Percentiles rank a stretch among this genome's conserved stretches.
phyloP scores from a whole-genome alignment of 2,329 filamentous ascomycete genomes.

The Nectriaceae sp. region DNA sequence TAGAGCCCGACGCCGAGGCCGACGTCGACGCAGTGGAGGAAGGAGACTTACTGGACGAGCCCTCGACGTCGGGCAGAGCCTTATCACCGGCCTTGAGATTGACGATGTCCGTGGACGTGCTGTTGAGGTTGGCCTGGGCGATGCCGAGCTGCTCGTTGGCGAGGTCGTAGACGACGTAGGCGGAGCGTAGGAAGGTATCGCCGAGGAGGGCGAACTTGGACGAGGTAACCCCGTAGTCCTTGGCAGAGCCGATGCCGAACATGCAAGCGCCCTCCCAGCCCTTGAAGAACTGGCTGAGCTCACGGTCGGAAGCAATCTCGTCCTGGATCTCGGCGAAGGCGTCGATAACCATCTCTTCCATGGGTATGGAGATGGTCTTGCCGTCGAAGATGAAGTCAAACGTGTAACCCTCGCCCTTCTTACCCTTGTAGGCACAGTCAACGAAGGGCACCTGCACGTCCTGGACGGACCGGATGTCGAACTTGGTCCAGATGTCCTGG shows the following conservation, averaged over 20 bases:
- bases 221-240: conserved; percentile 32
- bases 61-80: conserved; percentile 45
- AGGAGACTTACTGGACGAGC: conserved; percentile 39
- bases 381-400: conserved; percentile 56
- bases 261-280: conserved; percentile 50
- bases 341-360: conserved; percentile 56
- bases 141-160: conserved; percentile 51
- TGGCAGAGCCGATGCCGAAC: conserved; percentile 54
- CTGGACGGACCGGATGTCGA: conserved; percentile 49
- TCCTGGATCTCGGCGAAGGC: conserved; percentile 39
- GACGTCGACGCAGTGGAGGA: not conserved
- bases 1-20: conserved; percentile 6
- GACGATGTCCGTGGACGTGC: conserved; percentile 44
- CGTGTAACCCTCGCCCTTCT: conserved; percentile 44
- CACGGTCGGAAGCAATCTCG: conserved; percentile 41
- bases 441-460: conserved; percentile 50
- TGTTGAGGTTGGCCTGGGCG: conserved; percentile 54
- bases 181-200: conserved; percentile 58
- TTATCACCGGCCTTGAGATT: conserved; percentile 43
- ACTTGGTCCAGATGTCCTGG: conserved; percentile 49
- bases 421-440: conserved; percentile 50
- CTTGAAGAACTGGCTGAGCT: conserved; percentile 33
- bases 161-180: conserved; percentile 59
- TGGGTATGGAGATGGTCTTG: conserved; percentile 48
- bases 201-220: conserved; percentile 51